These are phyloP conservation scores for Pulveroboletus sp. DNA, from an alignment of 768 basidiomycete species.

Conservation along the genomic window DNA sequence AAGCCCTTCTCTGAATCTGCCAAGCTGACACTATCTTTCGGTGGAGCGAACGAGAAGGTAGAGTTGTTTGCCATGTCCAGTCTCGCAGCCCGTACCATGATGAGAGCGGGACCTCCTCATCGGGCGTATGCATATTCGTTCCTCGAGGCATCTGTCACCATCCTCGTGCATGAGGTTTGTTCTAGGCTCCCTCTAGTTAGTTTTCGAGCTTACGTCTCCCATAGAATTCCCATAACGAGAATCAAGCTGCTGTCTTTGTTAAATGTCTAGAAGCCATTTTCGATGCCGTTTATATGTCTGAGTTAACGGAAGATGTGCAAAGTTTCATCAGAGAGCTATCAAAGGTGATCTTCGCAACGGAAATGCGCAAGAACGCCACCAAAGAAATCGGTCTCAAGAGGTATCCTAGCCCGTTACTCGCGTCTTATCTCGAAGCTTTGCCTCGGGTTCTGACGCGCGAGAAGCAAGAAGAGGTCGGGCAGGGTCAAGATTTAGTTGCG, in stretches of 20 bases:
- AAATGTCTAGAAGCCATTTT: conserved; percentile 71
- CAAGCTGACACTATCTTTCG: conserved; percentile 69
- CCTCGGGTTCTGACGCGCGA: conserved; percentile 72
- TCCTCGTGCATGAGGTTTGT: conserved; percentile 71
- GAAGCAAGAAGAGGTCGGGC: conserved; percentile 53
- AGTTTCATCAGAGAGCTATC: conserved; percentile 67
- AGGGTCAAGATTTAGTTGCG: conserved; percentile 57
- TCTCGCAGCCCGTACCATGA: conserved; percentile 62
- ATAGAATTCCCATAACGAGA: conserved; percentile 69
- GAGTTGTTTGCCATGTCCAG: conserved; percentile 62
- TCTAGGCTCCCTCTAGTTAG: neutral
- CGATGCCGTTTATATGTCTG: conserved; percentile 66
- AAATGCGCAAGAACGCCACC: conserved; percentile 58
- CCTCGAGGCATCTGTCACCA: conserved; percentile 66
- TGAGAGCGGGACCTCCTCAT: conserved; percentile 39
- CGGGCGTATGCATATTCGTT: conserved; percentile 60
- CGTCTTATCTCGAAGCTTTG: conserved; percentile 76
- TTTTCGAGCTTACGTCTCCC: conserved; percentile 5
- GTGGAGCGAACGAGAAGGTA: conserved; percentile 57
- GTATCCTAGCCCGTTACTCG: conserved; percentile 53
- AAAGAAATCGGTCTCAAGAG: conserved; percentile 52
- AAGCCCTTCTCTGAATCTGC: conserved; percentile 67
- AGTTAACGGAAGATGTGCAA: conserved; percentile 66
- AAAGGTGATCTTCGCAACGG: conserved; percentile 66
- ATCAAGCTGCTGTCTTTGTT: conserved; percentile 71